phyloP scores from a whole-genome alignment of 225 moss, liverwort and hornwort genomes.

The Pleurozium schreberi region DNA sequence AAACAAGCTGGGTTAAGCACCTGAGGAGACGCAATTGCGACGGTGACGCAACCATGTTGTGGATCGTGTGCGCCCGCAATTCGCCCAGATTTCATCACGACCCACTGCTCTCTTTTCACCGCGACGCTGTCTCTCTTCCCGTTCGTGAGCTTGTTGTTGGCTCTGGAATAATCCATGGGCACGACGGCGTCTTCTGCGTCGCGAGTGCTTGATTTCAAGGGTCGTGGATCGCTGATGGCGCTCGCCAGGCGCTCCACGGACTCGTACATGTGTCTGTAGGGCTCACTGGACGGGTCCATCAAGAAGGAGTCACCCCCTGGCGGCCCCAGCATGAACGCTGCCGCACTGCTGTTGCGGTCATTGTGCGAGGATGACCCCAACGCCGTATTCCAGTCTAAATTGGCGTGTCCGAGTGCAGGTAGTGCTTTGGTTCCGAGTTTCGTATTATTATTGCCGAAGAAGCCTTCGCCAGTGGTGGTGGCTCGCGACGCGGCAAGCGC shows the following conservation, averaged over 20 bases:
- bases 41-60: background rate
- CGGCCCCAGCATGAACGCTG: background rate
- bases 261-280: conserved; percentile 30
- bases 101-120: conserved; percentile 8
- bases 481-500: conserved; percentile 32
- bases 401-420: background rate
- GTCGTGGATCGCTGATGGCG: conserved; percentile 31
- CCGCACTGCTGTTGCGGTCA: background rate
- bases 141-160: background rate
- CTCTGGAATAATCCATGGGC: background rate
- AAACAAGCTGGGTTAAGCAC: background rate
- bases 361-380: background rate
- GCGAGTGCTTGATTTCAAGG: background rate
- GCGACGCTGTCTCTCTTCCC: background rate
- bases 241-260: conserved; percentile 40
- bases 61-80: background rate
- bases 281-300: conserved; percentile 26
- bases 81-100: background rate
- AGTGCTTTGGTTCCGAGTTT: background rate
- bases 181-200: background rate
- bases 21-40: conserved; percentile 2
- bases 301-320: background rate
- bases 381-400: conserved; percentile 24
- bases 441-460: background rate
- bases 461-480: background rate